These are phyloP conservation scores for Grosmannia clavigera DNA, from an alignment of 2,329 filamentous ascomycete species.

Conservation along the genomic window DNA sequence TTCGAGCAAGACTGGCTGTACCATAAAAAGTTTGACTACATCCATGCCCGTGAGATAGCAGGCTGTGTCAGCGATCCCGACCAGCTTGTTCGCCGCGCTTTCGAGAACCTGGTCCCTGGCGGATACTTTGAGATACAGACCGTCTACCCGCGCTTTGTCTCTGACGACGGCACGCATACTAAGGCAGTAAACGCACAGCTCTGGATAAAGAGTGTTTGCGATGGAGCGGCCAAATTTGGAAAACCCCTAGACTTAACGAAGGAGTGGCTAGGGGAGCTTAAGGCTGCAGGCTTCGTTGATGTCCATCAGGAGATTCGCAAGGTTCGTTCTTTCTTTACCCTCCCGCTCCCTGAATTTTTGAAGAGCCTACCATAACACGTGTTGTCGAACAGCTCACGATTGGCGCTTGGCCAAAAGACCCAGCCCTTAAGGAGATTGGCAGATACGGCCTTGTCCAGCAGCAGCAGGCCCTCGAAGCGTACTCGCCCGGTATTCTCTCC, in stretches of 20 bases:
- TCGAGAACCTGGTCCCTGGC: constrained; percentile 32
- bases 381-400: constrained; percentile 12
- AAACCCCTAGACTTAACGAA: constrained; percentile 9
- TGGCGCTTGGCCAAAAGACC: constrained; percentile 16
- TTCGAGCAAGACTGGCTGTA: constrained; percentile 3
- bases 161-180: constrained; percentile 14
- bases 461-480: not conserved
- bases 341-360: too few species aligned
- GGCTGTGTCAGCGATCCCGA: constrained; percentile 37
- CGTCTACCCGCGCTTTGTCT: constrained; percentile 17
- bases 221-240: constrained; percentile 8
- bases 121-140: constrained; percentile 44
- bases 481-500: constrained; percentile 1
- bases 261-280: constrained; percentile 13
- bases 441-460: not conserved
- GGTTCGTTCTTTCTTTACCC: not conserved
- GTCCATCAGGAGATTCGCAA: constrained; percentile 8
- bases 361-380: too few species aligned
- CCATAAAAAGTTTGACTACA: constrained; percentile 33
- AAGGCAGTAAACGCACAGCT: not conserved
- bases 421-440: constrained; percentile 4
- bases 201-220: constrained; percentile 12
- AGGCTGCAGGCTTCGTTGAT: constrained; percentile 17
- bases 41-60: constrained; percentile 36
- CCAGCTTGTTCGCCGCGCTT: constrained; percentile 22